Base-by-base conservation (phyloP, 805 yeast genomes). In the Starmerella apicola region DNA sequence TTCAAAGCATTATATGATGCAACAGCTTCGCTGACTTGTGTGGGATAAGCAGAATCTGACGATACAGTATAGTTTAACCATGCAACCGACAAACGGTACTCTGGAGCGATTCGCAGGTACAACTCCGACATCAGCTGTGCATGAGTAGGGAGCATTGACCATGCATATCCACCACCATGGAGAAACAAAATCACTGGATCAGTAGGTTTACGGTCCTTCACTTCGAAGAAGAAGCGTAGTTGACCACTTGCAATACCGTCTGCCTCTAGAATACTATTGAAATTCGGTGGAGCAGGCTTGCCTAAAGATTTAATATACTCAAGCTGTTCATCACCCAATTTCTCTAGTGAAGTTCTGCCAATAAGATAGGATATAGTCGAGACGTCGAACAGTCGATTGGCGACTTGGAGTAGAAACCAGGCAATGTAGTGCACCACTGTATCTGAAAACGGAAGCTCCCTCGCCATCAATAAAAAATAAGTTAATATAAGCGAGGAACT, bases 21-120 rank as follows among this genome's bases (percentile, higher is more conserved):
- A 3, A 50, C 42, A 3, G 51, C 45, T 38, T 58, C 58, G 18
- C 43, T 36, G 17, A 56, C 42, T 37, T 57, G 62, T 5, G 34
- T 34, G 9, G 63, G 61, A 41, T 33, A 55, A 16, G 12, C 34
- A 3, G 48, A 43, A 3, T 46, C 32, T 1, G 47, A 34, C 5
- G 50, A 26, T 7, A 54, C 34, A 2, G 59, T 49, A 47, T 58
- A 58, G 43, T 58, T 58, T 23, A 56, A 39, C 17, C 48, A 21
- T 18, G 54, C 27, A 12, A 55, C 40, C 2, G 55, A 50, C n/a
- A 53, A 36, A 4, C 56, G 40, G 21, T 38, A 30, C 22, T 49
- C 44, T n/a, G n/a, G n/a, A 19, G 15, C 27, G 4, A 43, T 29
- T 8, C 19, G 22, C 20, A 28, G 17, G 34, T 36, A 44, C 12